phyloP scores from a whole-genome alignment of 192 early-diverging fungal genomes.

The Dissophora globulifera region DNA sequence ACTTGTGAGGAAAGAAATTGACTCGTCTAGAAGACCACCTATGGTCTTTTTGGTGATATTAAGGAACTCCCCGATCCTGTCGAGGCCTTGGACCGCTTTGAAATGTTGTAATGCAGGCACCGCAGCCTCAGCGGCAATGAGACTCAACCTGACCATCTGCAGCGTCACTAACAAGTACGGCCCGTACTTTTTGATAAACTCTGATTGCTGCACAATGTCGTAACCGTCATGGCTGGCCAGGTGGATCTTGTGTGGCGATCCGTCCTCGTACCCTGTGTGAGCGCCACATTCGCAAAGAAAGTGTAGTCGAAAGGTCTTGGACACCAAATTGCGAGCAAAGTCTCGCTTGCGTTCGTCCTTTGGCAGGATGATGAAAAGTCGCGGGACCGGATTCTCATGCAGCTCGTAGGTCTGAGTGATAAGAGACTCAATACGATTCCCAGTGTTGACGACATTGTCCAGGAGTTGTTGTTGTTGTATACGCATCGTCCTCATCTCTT shows the following conservation, averaged over 20 bases:
- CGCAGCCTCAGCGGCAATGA: background rate
- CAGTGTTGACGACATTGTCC: background rate
- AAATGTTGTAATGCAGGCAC: background rate
- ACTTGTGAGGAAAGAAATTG: background rate
- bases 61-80: background rate
- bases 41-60: background rate
- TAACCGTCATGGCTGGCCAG: conserved; percentile 12
- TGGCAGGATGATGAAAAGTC: conserved; percentile 13
- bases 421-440: background rate
- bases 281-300: conserved; percentile 7
- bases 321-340: background rate
- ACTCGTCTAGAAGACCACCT: background rate
- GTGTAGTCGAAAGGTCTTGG: background rate
- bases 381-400: background rate
- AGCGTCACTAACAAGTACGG: background rate
- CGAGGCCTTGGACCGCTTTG: background rate
- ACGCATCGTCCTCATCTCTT: too few relatives aligned
- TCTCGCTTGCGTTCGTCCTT: background rate
- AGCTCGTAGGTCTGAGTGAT: conserved; percentile 1
- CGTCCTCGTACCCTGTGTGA: background rate
- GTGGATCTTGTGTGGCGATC: background rate
- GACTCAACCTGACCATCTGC: background rate
- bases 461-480: too few relatives aligned
- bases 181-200: conserved; percentile 3
- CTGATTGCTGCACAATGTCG: background rate